phyloP scores from a whole-genome alignment of 495 filamentous ascomycete genomes.

The Aspergillus olivimuriae region DNA sequence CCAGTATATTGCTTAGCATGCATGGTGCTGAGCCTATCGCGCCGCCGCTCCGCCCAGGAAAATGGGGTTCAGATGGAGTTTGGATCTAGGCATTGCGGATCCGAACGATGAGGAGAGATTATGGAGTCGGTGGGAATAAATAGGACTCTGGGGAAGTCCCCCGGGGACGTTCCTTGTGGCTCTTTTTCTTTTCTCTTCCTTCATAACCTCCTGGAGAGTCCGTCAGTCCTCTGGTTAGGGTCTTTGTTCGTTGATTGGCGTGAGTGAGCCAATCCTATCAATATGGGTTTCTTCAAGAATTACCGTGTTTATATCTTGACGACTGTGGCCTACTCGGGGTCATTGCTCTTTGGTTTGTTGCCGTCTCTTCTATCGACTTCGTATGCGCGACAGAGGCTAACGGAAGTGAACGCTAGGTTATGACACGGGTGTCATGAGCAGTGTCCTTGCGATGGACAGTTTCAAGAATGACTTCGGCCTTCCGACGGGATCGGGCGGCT shows the following conservation, averaged over 20 bases:
- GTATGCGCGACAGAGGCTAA: too few relatives aligned
- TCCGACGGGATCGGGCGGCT: slow-evolving; percentile 22
- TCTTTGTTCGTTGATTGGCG: background rate
- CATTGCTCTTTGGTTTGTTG: slow-evolving; percentile 44
- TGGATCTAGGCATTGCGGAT: background rate
- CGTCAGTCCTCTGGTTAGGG: too few relatives aligned
- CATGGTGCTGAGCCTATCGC: background rate
- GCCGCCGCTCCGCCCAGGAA: background rate
- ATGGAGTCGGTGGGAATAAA: background rate
- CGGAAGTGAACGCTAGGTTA: slow-evolving; percentile 30
- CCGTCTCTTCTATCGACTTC: too few relatives aligned
- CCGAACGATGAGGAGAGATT: background rate
- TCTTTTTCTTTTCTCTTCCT: background rate
- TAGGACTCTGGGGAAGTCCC: background rate
- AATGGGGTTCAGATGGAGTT: slow-evolving; percentile 1
- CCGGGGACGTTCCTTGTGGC: background rate
- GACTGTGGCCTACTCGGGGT: slow-evolving; percentile 46
- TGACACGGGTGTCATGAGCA: slow-evolving; percentile 56
- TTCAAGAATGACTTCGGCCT: slow-evolving; percentile 53
- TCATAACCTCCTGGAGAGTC: too few relatives aligned
- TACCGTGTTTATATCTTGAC: slow-evolving; percentile 50
- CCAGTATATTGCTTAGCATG: background rate
- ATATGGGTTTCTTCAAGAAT: slow-evolving; percentile 41
- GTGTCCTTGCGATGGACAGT: slow-evolving; percentile 45
- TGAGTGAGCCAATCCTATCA: background rate